Evolutionary conservation across 1,284 basidiomycete species (phyloP).

Genomic region (Malassezia arunalokei): DNA sequence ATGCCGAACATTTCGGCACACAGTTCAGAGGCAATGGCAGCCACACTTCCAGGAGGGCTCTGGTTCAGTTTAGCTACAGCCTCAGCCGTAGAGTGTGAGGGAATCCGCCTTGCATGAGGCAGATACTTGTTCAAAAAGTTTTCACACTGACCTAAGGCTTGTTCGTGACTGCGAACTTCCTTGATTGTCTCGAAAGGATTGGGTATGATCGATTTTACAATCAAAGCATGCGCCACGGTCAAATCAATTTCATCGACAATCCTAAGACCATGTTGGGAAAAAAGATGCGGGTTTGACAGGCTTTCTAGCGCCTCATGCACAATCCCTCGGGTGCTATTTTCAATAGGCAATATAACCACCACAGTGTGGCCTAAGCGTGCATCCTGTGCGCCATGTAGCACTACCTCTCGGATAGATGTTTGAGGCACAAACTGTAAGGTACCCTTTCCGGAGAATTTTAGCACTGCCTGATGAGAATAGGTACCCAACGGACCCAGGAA

Average conservation of each 20-base stretch:
- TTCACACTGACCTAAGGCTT: slow-evolving; percentile 13
- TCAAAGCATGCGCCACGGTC: slow-evolving; percentile 6
- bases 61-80: slow-evolving; percentile 1
- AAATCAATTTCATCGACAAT: slow-evolving; percentile 9
- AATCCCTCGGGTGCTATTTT: slow-evolving; percentile 4
- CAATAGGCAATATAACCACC: slow-evolving; percentile 4
- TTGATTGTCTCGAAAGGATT: background rate
- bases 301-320: slow-evolving; percentile 5
- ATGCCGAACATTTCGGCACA: slow-evolving; percentile 1
- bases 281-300: background rate
- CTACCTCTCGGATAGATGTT: background rate
- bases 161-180: slow-evolving; percentile 13
- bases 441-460: background rate
- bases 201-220: background rate
- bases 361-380: background rate
- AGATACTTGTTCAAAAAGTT: slow-evolving; percentile 3
- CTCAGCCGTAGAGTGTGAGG: slow-evolving; percentile 6
- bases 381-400: background rate
- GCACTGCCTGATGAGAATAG: slow-evolving; percentile 15
- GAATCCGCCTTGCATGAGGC: background rate
- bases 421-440: background rate
- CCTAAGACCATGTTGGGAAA: background rate
- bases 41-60: background rate
- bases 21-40: slow-evolving; percentile 8
- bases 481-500: slow-evolving; percentile 14